Conservation (phyloP, 768 basidiomycete genomes). For the Chalciporus sphaerocephalus region DNA sequence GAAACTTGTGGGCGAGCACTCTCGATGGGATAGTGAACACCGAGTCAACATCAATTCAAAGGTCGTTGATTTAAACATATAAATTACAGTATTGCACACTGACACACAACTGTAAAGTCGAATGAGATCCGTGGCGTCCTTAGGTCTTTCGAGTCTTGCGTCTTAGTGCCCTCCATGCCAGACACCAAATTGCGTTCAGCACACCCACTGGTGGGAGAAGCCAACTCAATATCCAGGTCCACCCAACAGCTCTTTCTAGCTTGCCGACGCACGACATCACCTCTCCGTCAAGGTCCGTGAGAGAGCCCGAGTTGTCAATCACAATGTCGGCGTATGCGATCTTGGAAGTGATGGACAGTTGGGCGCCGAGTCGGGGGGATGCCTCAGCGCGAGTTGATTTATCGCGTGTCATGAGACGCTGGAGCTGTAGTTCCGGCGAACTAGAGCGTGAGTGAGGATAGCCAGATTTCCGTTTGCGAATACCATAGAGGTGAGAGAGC, state of each 20-base stretch:
- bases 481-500: neutral
- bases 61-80: too few species aligned
- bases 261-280: slow-evolving; percentile 37
- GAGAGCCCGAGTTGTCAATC: slow-evolving; percentile 83
- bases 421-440: slow-evolving; percentile 77
- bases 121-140: neutral
- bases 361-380: slow-evolving; percentile 67
- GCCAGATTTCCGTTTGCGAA: too few species aligned
- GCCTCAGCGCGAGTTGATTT: slow-evolving; percentile 63
- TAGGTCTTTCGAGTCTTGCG: slow-evolving; percentile 12
- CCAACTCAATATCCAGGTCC: slow-evolving; percentile 62
- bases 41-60: too few species aligned
- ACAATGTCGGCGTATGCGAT: slow-evolving; percentile 80
- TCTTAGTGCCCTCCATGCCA: slow-evolving; percentile 34
- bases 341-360: slow-evolving; percentile 77
- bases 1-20: too few species aligned
- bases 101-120: neutral
- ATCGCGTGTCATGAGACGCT: slow-evolving; percentile 78
- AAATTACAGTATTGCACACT: too few species aligned
- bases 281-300: slow-evolving; percentile 57
- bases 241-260: slow-evolving; percentile 46
- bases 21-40: too few species aligned
- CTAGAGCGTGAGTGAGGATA: slow-evolving; percentile 36
- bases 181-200: slow-evolving; percentile 40
- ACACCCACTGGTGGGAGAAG: slow-evolving; percentile 52